Evolutionary conservation across 2,329 filamentous ascomycete species (phyloP), one percentile per base, ranked within the genome.

Genomic region (Dothistroma pini): DNA sequence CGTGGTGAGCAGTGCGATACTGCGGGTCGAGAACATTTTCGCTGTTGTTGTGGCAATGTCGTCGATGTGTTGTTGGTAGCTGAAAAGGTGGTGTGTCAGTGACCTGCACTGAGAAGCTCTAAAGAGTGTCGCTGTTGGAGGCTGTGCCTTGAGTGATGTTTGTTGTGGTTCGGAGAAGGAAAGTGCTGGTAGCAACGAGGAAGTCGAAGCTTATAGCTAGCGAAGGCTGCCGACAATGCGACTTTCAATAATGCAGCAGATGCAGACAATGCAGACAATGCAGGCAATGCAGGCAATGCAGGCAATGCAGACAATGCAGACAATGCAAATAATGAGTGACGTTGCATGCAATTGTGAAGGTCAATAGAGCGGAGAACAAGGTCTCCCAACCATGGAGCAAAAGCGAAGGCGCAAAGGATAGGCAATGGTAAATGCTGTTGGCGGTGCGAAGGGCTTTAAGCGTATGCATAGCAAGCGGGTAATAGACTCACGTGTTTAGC

Each of bases 21-120:
- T 68, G 68, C 65, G 61, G 35, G 64, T 52, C 12, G 66, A 66
- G 22, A 62, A 57, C 70, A 72, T 73, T 25, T 50, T 68, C 22
- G 64, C 54, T 14, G 48, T 41, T 34, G 14, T 52, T 21, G 31
- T 21, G 48, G 29, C 32, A 12, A 25, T 25, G 35, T 57, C 35
- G 47, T 56, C 34, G 34, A n/a, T 12, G 10, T 41, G 38, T 44
- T 16, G 41, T 34, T 57, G 34, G 35, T 50, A 16, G 53, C 41
- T 19, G 58, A 38, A 54, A 49, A 47, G 32, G 16, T 49, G 31
- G 22, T 38, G 29, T 57, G 53, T 68, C 66, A 66, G 66, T 67
- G 66, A 22, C 66, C 66, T 47, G 66, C 66, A 68, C 66, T 60
- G 64, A 61, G 47, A 52, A 44, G 47, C 49, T 54, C 48, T 47